Base-by-base conservation (phyloP, 2,329 filamentous ascomycete genomes). In the Scytalidium sp. region DNA sequence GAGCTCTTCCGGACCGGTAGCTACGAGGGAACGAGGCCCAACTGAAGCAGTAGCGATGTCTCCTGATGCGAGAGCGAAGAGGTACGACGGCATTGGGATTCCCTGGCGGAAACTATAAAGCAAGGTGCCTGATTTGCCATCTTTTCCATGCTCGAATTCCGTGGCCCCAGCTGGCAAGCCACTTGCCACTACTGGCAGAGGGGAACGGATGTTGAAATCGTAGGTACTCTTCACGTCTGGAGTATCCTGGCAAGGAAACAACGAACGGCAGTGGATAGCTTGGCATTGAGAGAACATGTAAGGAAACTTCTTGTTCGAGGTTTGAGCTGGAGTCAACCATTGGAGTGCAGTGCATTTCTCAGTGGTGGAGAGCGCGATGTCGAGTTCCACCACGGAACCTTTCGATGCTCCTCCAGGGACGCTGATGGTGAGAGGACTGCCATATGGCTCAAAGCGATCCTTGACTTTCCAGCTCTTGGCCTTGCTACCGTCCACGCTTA, bases 221-320 rank as follows among this genome's bases (percentile, higher is more conserved):
- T 92, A 91, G 1, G 91, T 95, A n/a, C 89, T 91, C 75, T 99
- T 99, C 62, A 97, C 88, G 67, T 97, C 93, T 3, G 94, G 94
- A 1, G 94, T 97, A 66, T 99, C 94, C 73, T 97, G 93, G 70
- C 93, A 97, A 6, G 94, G 94, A 69, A 97, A 96, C 53, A 97
- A 81, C 43, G 91, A 96, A 52, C 94, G 85, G 41, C 90, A 90
- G 64, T 97, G 92, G 63, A 97, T 97, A 47, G 93, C 92, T 75
- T 99, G 93, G 69, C 92, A 96, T 74, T 97, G 94, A 41, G 90
- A 95, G 75, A 97, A 97, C 85, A 97, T 93, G 71, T 97, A 97
- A 1, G 93, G 93, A 59, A 95, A 88, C 70, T 91, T 94, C 75
- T 91, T 92, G 79, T 96, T 97, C 51, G 89, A 90, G 1, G 94